Base-by-base conservation (phyloP, 306 rosid genomes). In the Cucurbita moschata region DNA sequence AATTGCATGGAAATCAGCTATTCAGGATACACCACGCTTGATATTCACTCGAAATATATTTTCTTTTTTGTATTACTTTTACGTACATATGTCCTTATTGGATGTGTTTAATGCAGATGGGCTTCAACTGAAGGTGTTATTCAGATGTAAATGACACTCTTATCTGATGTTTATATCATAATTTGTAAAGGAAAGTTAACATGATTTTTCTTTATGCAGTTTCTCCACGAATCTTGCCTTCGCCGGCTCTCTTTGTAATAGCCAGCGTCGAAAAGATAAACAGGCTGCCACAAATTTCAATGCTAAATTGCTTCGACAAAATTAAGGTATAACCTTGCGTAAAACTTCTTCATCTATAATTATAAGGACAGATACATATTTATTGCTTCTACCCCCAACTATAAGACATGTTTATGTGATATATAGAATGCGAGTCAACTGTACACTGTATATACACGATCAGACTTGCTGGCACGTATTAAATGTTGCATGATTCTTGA, bases 31-130 rank as follows among this genome's bases (percentile, higher is more conserved):
- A 21, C 54, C 43, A 49, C 44, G 43, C 57, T 67, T 10, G 55
- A 67, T 67, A 46, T 67, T 67, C 72, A 67, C 72, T 19, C 39
- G 40, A 49, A 15, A 47, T 49, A 68, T 68, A 67, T 40, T 12
- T 23, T 44, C 2, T 73, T 70, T 44, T 51, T 73, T 64, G 72
- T 40, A 82, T 49, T 75, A 76, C 37, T 46, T 67, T 67, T 67
- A 13, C 72, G 72, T 67, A 67, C 72, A 67, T 67, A 67, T 43
- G 68, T 62, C 46, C 68, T 35, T 60, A 59, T 30, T 62, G 47
- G 39, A 21, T 67, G 38, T 67, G 72, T 66, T 42, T 23, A 46
- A 67, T 46, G 40, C 55, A 46, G 72, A 67, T 67, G 19, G 72
- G 56, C 42, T 67, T 67, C 55, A 19, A 23, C 19, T 67, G 56